Conservation (phyloP, 2,329 filamentous ascomycete genomes). For the Pseudogymnoascus sp. region DNA sequence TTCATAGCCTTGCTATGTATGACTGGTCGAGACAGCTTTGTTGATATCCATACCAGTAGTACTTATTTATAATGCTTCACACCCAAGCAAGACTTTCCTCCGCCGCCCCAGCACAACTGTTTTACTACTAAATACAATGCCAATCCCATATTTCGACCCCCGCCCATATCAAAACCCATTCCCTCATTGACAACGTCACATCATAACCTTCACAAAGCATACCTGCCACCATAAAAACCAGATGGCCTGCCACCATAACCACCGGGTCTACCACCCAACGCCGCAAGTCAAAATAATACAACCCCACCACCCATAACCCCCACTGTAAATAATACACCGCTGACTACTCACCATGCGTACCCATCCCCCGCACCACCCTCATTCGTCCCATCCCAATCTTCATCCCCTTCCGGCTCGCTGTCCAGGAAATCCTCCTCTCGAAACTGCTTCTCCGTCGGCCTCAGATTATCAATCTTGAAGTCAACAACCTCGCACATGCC, state of each 20-base stretch:
- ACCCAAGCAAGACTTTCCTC: background rate
- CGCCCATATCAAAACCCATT: too few species aligned
- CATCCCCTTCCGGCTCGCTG: constrained; percentile 49
- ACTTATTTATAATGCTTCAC: background rate
- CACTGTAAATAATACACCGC: background rate
- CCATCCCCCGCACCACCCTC: background rate
- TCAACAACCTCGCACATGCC: constrained; percentile 66
- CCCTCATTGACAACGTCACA: background rate
- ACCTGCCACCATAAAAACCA: background rate
- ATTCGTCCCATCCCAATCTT: constrained; percentile 40
- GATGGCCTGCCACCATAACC: background rate
- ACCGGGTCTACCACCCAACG: background rate
- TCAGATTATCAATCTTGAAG: constrained; percentile 69
- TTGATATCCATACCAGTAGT: background rate
- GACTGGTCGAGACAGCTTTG: too few species aligned
- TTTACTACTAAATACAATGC: background rate
- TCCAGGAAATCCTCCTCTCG: constrained; percentile 67
- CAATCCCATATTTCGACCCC: background rate
- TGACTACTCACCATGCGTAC: constrained; percentile 14
- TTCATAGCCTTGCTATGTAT: too few species aligned
- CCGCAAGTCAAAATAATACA: background rate
- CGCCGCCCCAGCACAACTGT: background rate
- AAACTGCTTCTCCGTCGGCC: constrained; percentile 61
- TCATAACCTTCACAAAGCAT: background rate
- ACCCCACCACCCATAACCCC: background rate